phyloP scores from a whole-genome alignment of 768 basidiomycete species.

The Brasilioporus rufonigricans region DNA sequence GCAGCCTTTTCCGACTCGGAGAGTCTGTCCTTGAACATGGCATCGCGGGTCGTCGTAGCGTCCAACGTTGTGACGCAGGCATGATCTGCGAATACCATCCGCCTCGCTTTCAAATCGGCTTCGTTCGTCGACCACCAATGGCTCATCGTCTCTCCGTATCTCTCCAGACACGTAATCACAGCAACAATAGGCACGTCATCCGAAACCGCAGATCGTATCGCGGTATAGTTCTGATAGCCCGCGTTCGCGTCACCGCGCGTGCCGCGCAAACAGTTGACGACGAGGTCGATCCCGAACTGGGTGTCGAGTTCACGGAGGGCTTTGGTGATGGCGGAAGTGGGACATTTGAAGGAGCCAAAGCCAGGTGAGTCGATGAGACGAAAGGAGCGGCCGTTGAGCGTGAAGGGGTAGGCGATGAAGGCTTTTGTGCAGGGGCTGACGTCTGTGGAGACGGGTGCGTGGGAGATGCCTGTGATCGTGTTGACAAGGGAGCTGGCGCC shows the following conservation, averaged over 20 bases:
- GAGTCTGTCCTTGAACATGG: constrained; percentile 23
- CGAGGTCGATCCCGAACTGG: constrained; percentile 28
- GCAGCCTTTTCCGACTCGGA: constrained; percentile 19
- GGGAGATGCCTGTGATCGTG: constrained; percentile 26
- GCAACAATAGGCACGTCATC: constrained; percentile 33
- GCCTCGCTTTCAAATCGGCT: constrained; percentile 28
- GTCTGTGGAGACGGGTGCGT: constrained; percentile 27
- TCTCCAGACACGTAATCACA: constrained; percentile 32
- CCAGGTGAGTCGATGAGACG: constrained; percentile 32
- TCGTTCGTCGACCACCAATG: constrained; percentile 42
- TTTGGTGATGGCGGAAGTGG: constrained; percentile 23
- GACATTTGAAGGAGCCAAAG: constrained; percentile 28
- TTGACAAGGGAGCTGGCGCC: constrained; percentile 44
- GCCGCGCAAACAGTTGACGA: constrained; percentile 28
- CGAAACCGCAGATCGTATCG: constrained; percentile 28
- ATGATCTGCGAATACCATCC: constrained; percentile 37
- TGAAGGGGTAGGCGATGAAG: constrained; percentile 24
- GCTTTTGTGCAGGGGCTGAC: constrained; percentile 28
- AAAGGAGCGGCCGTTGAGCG: constrained; percentile 27
- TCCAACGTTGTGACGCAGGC: constrained; percentile 40
- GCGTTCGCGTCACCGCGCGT: constrained; percentile 30
- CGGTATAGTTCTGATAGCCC: constrained; percentile 25
- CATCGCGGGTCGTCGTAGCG: constrained; percentile 12
- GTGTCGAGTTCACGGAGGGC: constrained; percentile 28
- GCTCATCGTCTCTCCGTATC: constrained; percentile 29